These are phyloP conservation scores for Lachancea lanzarotensis DNA, from an alignment of 805 yeast genomes.

Conservation along the genomic window DNA sequence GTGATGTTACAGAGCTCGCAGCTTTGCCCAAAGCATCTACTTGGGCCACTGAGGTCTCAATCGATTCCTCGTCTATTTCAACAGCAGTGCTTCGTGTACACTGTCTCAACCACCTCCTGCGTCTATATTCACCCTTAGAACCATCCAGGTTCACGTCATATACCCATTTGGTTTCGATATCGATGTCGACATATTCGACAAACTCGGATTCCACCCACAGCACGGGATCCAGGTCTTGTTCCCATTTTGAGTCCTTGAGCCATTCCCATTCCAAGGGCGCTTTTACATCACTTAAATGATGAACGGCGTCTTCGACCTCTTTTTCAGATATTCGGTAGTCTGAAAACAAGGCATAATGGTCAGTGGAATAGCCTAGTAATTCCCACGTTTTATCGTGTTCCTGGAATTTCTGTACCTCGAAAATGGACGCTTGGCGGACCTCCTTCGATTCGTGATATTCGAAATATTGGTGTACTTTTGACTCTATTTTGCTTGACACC, in stretches of 20 bases:
- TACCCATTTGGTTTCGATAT: constrained; percentile 79
- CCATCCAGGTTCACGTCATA: constrained; percentile 47
- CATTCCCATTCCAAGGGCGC: constrained; percentile 62
- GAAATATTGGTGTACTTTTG: constrained; percentile 35
- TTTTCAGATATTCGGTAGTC: constrained; percentile 32
- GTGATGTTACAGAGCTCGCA: neutral
- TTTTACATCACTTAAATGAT: constrained; percentile 34
- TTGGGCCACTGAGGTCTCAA: neutral
- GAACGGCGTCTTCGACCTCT: constrained; percentile 14
- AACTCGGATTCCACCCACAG: constrained; percentile 55
- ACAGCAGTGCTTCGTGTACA: constrained; percentile 22
- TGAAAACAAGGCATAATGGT: constrained; percentile 47
- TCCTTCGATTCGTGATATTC: constrained; percentile 38
- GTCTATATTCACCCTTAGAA: constrained; percentile 38
- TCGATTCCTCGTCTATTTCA: neutral
- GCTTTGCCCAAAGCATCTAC: neutral
- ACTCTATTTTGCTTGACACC: constrained; percentile 45
- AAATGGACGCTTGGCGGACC: constrained; percentile 52
- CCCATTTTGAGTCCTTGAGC: constrained; percentile 45
- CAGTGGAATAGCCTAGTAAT: constrained; percentile 49
- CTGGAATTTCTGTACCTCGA: constrained; percentile 55
- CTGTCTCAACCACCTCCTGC: constrained; percentile 61
- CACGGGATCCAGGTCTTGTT: constrained; percentile 54
- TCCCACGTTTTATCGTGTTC: constrained; percentile 53
- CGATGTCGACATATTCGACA: constrained; percentile 53